These are phyloP conservation scores for Solanum medicagineum DNA, from an alignment of 257 asterid genomes.

Conservation along the genomic window DNA sequence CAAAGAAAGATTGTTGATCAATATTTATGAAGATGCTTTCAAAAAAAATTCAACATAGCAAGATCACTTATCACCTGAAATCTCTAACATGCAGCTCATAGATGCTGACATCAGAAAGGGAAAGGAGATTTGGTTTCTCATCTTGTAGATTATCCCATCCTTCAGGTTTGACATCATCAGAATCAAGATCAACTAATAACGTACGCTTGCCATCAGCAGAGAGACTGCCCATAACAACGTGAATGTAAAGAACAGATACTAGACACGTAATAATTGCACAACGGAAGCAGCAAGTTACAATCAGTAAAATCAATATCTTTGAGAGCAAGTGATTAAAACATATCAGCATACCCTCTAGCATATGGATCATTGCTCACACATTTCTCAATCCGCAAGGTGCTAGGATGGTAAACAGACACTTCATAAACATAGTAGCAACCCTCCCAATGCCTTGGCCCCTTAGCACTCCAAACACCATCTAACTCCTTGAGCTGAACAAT, in stretches of 20 bases:
- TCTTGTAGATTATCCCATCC: conserved; percentile 68
- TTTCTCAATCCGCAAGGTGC: conserved; percentile 63
- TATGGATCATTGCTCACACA: conserved; percentile 85
- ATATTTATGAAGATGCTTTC: not conserved
- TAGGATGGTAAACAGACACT: conserved; percentile 79
- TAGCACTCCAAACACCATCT: conserved; percentile 74
- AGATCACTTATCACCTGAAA: conserved; percentile 55
- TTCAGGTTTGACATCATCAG: conserved; percentile 70
- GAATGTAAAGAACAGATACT: not conserved
- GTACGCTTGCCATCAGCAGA: conserved; percentile 74
- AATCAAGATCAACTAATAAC: conserved; percentile 57
- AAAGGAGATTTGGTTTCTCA: conserved; percentile 58
- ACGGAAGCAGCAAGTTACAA: not conserved
- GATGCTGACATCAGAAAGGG: conserved; percentile 75
- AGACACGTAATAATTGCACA: not conserved
- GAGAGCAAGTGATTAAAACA: not conserved
- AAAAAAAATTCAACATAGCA: not conserved
- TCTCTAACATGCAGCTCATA: conserved; percentile 95
- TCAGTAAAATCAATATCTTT: not conserved
- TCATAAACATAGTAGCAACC: conserved; percentile 88
- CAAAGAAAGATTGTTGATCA: not conserved
- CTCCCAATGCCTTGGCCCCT: conserved; percentile 73
- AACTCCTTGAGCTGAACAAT: conserved; percentile 58
- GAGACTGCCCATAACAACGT: conserved; percentile 35
- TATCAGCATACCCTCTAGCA: conserved; percentile 70